Base-by-base conservation (phyloP, 192 early-diverging fungal genomes). In the Mortierella claussenii region DNA sequence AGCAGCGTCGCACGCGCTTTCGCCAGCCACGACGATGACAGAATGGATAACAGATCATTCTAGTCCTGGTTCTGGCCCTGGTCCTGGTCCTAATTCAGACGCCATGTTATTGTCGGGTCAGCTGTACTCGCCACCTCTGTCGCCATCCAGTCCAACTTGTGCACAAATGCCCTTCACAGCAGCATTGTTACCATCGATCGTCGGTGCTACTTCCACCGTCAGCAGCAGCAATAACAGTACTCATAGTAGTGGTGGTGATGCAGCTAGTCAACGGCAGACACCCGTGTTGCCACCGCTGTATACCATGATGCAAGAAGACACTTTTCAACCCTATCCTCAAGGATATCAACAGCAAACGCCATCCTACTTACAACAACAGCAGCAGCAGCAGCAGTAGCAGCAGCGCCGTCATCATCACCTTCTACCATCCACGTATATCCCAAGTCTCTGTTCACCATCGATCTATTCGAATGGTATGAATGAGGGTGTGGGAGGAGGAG, bases 61-160 rank as follows among this genome's bases (percentile, higher is more conserved):
- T 40, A 13, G 37, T 40, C 7, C 8, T 40, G 37, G 37, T 40
- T 10, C 8, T 40, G 37, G 37, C 13, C 7, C 7, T 40, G 37
- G 37, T 40, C 37, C 8, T 40, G 37, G 37, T 40, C 37, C 8
- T 40, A 13, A 13, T 40, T 13, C 21, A 45, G 17, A 40, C 37
- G 34, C 21, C 5, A 32, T 4, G 1, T 21, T 20, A 32, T 32
- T 31, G 24, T 27, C 53, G 27, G 23, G 48, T 51, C 53, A 55
- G n/a, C 37, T 65, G 1, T 47, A 65, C 4, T 65, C 63, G 4
- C 63, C 63, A 4, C 63, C 63, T 1, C 53, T 55, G 12, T 65
- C 63, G 1, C 63, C 63, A 23, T 55, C 63, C 4, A 61, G 59
- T 10, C 59, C 59, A 10, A 40, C 37, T 13, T 7, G 8, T 7